phyloP scores from a whole-genome alignment of 78 protist species.

The Dictyostelium capitatum region DNA sequence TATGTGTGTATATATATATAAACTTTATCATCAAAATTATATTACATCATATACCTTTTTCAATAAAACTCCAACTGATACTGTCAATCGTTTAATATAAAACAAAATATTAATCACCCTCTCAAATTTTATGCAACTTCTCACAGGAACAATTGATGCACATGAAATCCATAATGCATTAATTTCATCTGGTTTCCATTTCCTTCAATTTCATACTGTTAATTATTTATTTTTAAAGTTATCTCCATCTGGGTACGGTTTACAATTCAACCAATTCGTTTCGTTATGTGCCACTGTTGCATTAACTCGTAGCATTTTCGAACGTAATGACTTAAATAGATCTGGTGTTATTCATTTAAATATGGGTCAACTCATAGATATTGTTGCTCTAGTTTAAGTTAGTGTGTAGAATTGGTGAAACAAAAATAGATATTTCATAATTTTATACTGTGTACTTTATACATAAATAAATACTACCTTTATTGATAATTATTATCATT shows the following conservation, averaged over 20 bases:
- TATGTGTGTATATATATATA: neutral
- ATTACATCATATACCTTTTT: too few relatives aligned
- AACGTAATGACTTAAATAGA: constrained; percentile 49
- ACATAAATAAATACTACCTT: too few relatives aligned
- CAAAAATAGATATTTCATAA: neutral
- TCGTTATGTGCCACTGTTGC: constrained; percentile 47
- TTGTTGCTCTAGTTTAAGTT: constrained; percentile 25
- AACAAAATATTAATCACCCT: too few relatives aligned
- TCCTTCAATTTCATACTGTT: constrained; percentile 45
- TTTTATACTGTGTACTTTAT: too few relatives aligned
- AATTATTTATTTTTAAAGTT: constrained; percentile 28
- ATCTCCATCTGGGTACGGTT: constrained; percentile 33
- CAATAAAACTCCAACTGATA: too few relatives aligned
- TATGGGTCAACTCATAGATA: constrained; percentile 19
- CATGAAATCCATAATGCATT: constrained; percentile 44
- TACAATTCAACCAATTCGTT: constrained; percentile 23
- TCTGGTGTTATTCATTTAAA: constrained; percentile 35
- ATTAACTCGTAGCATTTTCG: constrained; percentile 22
- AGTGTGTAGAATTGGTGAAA: neutral
- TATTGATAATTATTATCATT: too few relatives aligned
- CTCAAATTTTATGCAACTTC: too few relatives aligned
- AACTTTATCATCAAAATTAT: neutral
- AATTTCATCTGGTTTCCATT: constrained; percentile 16
- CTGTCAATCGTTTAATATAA: neutral
- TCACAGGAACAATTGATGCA: constrained; percentile 57